Percentiles rank a stretch among this genome's conserved stretches.
phyloP scores from a whole-genome alignment of 2,329 filamentous ascomycete genomes.

The Pseudonectria foliicola region DNA sequence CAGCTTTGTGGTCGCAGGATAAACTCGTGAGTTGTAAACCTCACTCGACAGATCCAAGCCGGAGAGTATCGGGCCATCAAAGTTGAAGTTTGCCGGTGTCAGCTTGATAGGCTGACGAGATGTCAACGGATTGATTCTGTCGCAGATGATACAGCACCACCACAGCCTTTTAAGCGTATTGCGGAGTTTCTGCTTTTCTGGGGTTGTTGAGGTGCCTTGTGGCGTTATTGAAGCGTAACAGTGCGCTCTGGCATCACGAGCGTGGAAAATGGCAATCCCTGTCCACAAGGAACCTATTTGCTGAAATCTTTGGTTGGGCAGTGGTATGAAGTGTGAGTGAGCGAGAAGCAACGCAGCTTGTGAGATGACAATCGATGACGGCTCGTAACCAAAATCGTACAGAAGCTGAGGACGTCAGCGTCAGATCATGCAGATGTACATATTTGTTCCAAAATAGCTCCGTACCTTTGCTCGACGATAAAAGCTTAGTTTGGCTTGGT shows the following conservation, averaged over 20 bases:
- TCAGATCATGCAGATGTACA: background rate
- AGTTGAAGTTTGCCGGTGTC: constrained; percentile 16
- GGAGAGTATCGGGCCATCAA: constrained; percentile 7
- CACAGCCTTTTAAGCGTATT: constrained; percentile 17
- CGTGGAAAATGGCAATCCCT: constrained; percentile 19
- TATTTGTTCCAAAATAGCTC: accelerated
- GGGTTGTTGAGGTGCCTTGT: constrained; percentile 4
- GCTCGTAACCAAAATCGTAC: constrained; percentile 19
- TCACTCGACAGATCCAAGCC: constrained; percentile 17
- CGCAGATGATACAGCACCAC: constrained; percentile 22
- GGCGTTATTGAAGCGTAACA: constrained; percentile 13
- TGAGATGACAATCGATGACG: constrained; percentile 16
- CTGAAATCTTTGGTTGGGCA: constrained; percentile 18
- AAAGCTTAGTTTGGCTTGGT: constrained; percentile 18
- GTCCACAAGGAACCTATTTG: constrained; percentile 19
- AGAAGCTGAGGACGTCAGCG: constrained; percentile 10
- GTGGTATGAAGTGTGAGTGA: constrained; percentile 17
- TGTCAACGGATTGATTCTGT: constrained; percentile 13
- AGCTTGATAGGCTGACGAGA: constrained; percentile 21
- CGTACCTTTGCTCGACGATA: constrained; percentile 17
- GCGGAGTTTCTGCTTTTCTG: constrained; percentile 9
- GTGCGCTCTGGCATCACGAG: constrained; percentile 17
- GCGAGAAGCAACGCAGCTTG: constrained; percentile 17
- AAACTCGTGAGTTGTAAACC: constrained; percentile 15
- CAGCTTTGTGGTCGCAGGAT: constrained; percentile 14